Evolutionary conservation across 441 rosid species (phyloP), one percentile per base, ranked within the genome.

Genomic region (Corymbia citriodora): DNA sequence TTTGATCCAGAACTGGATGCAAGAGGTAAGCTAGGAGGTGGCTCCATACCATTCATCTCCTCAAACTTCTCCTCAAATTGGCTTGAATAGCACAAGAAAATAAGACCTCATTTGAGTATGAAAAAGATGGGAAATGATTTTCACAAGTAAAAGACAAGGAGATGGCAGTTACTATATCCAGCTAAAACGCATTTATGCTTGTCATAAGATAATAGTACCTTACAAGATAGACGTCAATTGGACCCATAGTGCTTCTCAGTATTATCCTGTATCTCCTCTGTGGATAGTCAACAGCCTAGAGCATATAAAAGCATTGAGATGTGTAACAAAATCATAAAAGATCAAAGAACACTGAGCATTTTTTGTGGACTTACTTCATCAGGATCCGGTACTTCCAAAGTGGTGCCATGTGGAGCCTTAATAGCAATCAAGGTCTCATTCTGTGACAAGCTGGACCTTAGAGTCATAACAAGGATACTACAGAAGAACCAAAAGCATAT

Each of bases 301-400:
- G 89, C 57, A 72, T 49, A 83, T 79, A 92, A 55, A 89, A 91
- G 94, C 90, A 91, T 92, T 63, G 90, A 91, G 83, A 88, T 88
- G 91, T 91, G 90, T 91, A 90, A 61, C 86, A 92, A 57, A 65
- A 23, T 48, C 45, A 79, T 21, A 27, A 17, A 74, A 27, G 21
- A 89, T 50, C 63, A 74, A 81, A 90, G 55, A 92, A 57, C 18
- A 72, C 57, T 48, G 87, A 83, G 89, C 87, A 57, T 53, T 81
- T 54, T 83, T 50, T 61, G 88, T 65, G 29, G 68, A 91, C 97
- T 94, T 93, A 98, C 99, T 91, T 97, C 99, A 92, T 96, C 97
- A 54, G 99, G 99, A 94, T 98, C 99, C 70, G 99, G 99, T 88
- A 98, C 99, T 95, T 98, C 99, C 91, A 98, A 91, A n/a, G 99